phyloP scores from a whole-genome alignment of 164 flowering plant genomes.

The Piper longum region DNA sequence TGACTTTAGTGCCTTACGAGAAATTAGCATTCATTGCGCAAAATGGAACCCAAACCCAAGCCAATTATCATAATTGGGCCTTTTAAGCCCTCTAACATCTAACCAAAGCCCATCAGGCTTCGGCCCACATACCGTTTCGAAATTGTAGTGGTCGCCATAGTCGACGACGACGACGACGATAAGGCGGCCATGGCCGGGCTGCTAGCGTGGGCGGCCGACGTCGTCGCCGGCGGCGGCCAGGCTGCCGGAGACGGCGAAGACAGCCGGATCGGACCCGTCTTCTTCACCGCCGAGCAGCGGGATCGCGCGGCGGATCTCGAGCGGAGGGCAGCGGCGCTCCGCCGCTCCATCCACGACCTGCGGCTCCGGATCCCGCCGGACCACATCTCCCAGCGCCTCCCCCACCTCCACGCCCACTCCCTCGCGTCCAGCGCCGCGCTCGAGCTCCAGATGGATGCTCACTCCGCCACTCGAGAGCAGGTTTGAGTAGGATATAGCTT shows the following conservation, averaged over 20 bases:
- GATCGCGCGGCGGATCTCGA: slow-evolving; percentile 42
- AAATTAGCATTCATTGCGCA: no score
- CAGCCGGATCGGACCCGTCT: slow-evolving; percentile 9
- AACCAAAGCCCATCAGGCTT: no score
- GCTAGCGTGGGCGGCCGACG: slow-evolving; percentile 98
- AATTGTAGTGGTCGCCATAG: not conserved
- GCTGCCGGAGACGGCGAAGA: slow-evolving; percentile 21
- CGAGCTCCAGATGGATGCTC: slow-evolving; percentile 63
- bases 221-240: slow-evolving; percentile 43
- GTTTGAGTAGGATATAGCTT: slow-evolving; percentile 13
- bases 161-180: not conserved
- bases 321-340: slow-evolving; percentile 38
- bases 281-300: slow-evolving; percentile 60
- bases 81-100: no score
- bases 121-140: not conserved
- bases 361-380: slow-evolving; percentile 74
- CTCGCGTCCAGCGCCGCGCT: slow-evolving; percentile 85
- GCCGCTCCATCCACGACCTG: slow-evolving; percentile 76
- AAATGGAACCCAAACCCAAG: no score
- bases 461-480: slow-evolving; percentile 71
- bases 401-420: slow-evolving; percentile 87
- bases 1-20: no score
- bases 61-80: no score
- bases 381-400: slow-evolving; percentile 80
- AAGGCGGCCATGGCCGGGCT: slow-evolving; percentile 62